These are phyloP conservation scores for Debaryomyces nepalensis DNA, from an alignment of 1,139 yeast species.

Conservation along the genomic window DNA sequence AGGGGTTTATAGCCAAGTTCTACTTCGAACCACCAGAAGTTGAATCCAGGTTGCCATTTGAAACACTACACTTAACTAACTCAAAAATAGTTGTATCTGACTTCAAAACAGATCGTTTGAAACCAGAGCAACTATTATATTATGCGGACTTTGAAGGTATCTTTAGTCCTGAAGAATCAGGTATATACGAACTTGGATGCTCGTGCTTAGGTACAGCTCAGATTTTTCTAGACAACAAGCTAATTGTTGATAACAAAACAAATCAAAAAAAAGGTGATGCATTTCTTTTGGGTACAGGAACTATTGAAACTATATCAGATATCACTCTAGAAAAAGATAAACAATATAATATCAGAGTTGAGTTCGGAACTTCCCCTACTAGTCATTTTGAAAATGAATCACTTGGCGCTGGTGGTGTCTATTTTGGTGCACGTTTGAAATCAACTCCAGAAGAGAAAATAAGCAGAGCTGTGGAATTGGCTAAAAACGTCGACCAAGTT, in stretches of 20 bases:
- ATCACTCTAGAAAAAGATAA: conserved; percentile 43
- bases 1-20: conserved; percentile 46
- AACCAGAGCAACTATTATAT: conserved; percentile 27
- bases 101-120: conserved; percentile 39
- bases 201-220: conserved; percentile 58
- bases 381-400: conserved; percentile 18
- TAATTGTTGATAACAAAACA: conserved; percentile 61
- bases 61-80: conserved; percentile 33
- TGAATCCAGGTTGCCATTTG: conserved; percentile 40
- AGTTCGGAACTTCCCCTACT: conserved; percentile 58
- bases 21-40: conserved; percentile 41
- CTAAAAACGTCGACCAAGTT: conserved; percentile 40
- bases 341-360: conserved; percentile 45
- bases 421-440: conserved; percentile 31
- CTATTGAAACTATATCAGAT: conserved; percentile 47
- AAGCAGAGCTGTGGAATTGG: conserved; percentile 33
- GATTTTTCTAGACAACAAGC: conserved; percentile 53
- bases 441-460: conserved; percentile 30
- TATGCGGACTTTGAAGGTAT: conserved; percentile 51
- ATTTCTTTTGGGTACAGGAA: conserved; percentile 53
- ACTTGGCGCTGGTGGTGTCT: conserved; percentile 39
- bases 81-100: conserved; percentile 53
- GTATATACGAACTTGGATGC: conserved; percentile 56
- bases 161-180: conserved; percentile 50
- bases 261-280: conserved; percentile 53